These are phyloP conservation scores for Fusarium nematophilum DNA, from an alignment of 2,329 filamentous ascomycete species.

Conservation along the genomic window DNA sequence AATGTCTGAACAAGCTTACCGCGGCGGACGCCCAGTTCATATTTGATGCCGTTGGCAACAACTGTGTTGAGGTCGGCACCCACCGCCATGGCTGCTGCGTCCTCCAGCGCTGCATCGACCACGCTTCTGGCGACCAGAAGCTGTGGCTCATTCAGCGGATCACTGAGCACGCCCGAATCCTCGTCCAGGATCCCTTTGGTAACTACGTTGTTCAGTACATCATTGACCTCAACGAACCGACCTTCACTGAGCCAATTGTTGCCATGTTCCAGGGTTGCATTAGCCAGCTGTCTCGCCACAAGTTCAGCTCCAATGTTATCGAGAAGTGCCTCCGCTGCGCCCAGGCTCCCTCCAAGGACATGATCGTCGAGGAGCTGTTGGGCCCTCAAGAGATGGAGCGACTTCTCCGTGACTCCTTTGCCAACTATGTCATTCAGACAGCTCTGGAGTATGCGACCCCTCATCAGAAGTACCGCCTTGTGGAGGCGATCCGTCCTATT, in stretches of 20 bases:
- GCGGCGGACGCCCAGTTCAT: constrained; percentile 92
- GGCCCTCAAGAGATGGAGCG: constrained; percentile 82
- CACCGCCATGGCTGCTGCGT: constrained; percentile 99
- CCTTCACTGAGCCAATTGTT: constrained; percentile 91
- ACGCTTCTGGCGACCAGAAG: constrained; percentile 91
- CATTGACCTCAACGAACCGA: constrained; percentile 87
- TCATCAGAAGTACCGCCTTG: constrained; percentile 77
- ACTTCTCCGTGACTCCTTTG: constrained; percentile 90
- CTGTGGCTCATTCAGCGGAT: constrained; percentile 87
- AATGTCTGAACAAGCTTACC: constrained; percentile 94
- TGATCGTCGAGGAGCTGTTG: constrained; percentile 87
- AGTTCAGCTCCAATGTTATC: constrained; percentile 99
- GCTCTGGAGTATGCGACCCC: constrained; percentile 86
- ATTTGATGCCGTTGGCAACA: constrained; percentile 88
- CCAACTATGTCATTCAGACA: constrained; percentile 98
- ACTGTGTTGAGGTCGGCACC: constrained; percentile 92
- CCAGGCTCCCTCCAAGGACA: constrained; percentile 76
- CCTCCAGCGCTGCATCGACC: constrained; percentile 96
- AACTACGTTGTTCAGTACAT: constrained; percentile 99
- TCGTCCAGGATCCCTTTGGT: constrained; percentile 97
- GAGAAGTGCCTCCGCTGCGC: constrained; percentile 95
- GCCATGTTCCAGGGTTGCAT: constrained; percentile 80
- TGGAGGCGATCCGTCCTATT: constrained; percentile 87
- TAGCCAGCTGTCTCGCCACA: constrained; percentile 85
- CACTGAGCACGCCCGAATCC: constrained; percentile 84